Evolutionary conservation across 345 rosid genomes (phyloP).

Genomic region (Syzygium jambos): DNA sequence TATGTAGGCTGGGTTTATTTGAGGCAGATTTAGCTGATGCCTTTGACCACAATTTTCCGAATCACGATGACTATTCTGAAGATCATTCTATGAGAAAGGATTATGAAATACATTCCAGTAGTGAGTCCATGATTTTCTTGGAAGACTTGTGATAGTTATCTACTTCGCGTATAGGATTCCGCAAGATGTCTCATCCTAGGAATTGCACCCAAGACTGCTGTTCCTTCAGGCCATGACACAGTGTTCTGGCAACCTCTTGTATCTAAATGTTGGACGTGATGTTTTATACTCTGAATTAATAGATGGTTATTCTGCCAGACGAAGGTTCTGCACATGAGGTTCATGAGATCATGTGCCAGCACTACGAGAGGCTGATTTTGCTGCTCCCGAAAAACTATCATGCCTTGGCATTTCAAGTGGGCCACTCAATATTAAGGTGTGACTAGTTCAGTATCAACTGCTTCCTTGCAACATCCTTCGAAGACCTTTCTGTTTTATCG

Average conservation of each 20-base stretch:
- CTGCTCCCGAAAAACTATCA: background rate
- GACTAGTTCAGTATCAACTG: background rate
- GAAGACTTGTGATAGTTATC: slow-evolving; percentile 44
- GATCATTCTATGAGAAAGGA: slow-evolving; percentile 19
- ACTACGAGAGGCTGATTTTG: background rate
- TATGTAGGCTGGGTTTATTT: slow-evolving; percentile 64
- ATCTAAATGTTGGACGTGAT: background rate
- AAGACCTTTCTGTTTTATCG: background rate
- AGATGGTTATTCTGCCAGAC: background rate
- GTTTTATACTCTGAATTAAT: background rate
- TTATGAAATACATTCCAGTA: slow-evolving; percentile 36
- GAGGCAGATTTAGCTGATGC: slow-evolving; percentile 53
- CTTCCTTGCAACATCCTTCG: background rate
- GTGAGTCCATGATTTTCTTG: slow-evolving; percentile 50
- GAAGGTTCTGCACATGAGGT: background rate
- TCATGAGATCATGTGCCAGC: background rate
- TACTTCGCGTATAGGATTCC: background rate
- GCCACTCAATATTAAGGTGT: background rate
- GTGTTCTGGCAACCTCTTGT: background rate
- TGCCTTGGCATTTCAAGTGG: background rate
- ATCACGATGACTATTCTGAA: slow-evolving; percentile 9
- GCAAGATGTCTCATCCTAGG: background rate
- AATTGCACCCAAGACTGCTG: background rate
- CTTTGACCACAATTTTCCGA: slow-evolving; percentile 40
- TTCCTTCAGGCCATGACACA: background rate